These are phyloP conservation scores for Telopea speciosissima DNA, from an alignment of 177 flowering plant genomes.

Conservation along the genomic window DNA sequence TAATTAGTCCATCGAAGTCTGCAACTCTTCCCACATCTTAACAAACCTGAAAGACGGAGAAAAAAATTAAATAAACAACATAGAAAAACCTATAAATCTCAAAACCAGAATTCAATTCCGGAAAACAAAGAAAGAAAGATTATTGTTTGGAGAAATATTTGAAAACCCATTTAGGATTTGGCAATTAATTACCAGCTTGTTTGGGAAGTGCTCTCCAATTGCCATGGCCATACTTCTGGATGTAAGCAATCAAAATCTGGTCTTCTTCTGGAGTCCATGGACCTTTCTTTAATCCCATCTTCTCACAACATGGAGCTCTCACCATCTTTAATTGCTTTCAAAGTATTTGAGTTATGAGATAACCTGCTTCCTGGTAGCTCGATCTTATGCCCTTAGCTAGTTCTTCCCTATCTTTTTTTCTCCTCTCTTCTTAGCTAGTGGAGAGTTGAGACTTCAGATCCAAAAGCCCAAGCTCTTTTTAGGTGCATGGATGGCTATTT, in stretches of 20 bases:
- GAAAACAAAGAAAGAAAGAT: too few relatives aligned
- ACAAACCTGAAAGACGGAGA: slow-evolving; percentile 19
- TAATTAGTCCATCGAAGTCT: slow-evolving; percentile 39
- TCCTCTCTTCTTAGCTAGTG: neutral
- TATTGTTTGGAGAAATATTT: too few relatives aligned
- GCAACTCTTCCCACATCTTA: slow-evolving; percentile 41
- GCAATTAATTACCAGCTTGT: slow-evolving; percentile 46
- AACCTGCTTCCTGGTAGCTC: too few relatives aligned
- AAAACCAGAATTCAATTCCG: too few relatives aligned
- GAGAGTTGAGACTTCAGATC: neutral
- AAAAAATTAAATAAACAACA: too few relatives aligned
- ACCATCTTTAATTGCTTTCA: slow-evolving; percentile 36
- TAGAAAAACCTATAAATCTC: too few relatives aligned
- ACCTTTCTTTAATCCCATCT: slow-evolving; percentile 68
- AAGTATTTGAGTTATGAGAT: too few relatives aligned
- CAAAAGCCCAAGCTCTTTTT: slow-evolving; percentile 2
- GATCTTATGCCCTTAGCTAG: too few relatives aligned
- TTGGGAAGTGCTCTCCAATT: slow-evolving; percentile 77
- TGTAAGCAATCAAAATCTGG: slow-evolving; percentile 34
- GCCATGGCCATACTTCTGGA: slow-evolving; percentile 44
- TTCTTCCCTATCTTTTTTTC: neutral
- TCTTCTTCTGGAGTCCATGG: slow-evolving; percentile 78
- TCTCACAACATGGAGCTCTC: slow-evolving; percentile 71
- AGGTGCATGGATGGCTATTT: slow-evolving; percentile 10
- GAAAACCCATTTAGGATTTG: neutral